A percentile compares a stretch with the other conserved stretches of the same genome.
Evolutionary conservation across 2,329 filamentous ascomycete genomes (phyloP).

Genomic region (Aureobasidium sp.): DNA sequence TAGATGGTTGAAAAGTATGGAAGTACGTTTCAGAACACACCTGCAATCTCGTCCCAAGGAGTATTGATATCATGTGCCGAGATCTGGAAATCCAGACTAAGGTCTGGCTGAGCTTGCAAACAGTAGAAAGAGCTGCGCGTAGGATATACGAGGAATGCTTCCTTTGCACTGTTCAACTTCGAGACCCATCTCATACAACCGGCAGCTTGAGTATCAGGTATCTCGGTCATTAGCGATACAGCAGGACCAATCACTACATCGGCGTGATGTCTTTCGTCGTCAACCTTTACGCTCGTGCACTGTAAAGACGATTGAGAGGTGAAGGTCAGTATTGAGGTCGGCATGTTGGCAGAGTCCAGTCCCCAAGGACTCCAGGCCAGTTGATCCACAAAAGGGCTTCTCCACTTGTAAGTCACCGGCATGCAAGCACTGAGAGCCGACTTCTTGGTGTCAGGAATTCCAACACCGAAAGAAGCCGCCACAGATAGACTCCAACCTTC

Average conservation of each 20-base stretch:
- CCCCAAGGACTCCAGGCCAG: constrained; percentile 34
- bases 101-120: neutral
- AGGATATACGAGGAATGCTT: constrained; percentile 1
- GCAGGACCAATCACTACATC: neutral
- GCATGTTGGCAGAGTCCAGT: constrained; percentile 13
- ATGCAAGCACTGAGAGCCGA: constrained; percentile 1
- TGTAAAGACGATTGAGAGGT: constrained; percentile 15
- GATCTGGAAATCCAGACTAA: neutral
- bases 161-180: neutral
- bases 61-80: constrained; percentile 27
- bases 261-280: neutral
- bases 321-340: constrained; percentile 27
- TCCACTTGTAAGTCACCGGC: constrained; percentile 19
- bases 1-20: neutral
- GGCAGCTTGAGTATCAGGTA: neutral
- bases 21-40: constrained; percentile 11
- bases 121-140: neutral
- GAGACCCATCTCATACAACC: constrained; percentile 19
- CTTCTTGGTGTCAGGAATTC: neutral
- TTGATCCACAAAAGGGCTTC: constrained; percentile 26
- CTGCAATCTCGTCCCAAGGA: constrained; percentile 34
- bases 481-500: constrained; percentile 15
- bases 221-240: neutral
- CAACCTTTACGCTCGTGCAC: neutral
- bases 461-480: neutral